Conservation (phyloP, 2,329 filamentous ascomycete genomes). For the Decorospora gaudefroyi region DNA sequence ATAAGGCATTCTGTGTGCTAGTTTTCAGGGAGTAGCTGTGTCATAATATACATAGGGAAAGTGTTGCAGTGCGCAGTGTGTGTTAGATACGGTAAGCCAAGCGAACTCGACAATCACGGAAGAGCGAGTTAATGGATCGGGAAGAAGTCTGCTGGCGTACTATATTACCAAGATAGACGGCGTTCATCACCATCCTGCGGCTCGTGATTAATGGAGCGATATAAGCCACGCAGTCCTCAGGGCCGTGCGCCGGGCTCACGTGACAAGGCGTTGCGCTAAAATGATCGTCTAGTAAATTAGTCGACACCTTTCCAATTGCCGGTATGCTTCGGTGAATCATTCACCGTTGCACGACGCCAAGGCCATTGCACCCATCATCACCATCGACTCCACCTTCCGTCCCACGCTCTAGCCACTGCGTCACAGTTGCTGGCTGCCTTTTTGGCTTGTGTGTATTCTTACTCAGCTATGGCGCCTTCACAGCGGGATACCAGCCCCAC, state of each 20-base stretch:
- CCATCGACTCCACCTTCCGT: background rate
- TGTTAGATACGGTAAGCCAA: too few species aligned
- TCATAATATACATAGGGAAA: too few species aligned
- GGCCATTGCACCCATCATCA: background rate
- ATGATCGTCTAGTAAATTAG: background rate
- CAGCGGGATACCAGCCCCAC: slow-evolving; percentile 17
- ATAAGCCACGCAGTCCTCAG: background rate
- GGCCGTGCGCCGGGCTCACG: background rate
- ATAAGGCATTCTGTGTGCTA: too few species aligned
- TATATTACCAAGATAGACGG: too few species aligned
- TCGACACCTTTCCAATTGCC: too few species aligned
- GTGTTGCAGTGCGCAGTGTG: too few species aligned
- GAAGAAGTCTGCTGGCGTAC: too few species aligned
- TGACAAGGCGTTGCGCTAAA: slow-evolving; percentile 11
- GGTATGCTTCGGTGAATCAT: background rate
- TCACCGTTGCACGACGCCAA: slow-evolving; percentile 1
- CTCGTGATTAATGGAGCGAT: too few species aligned
- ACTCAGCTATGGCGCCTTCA: slow-evolving; percentile 6
- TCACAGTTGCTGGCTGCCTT: background rate
- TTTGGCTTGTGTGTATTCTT: background rate
- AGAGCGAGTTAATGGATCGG: too few species aligned
- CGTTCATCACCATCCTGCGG: too few species aligned
- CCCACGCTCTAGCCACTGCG: background rate
- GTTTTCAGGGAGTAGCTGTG: too few species aligned
- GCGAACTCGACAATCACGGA: too few species aligned